Conservation (phyloP, 2,329 filamentous ascomycete species). For the Trichoderma koningii region DNA sequence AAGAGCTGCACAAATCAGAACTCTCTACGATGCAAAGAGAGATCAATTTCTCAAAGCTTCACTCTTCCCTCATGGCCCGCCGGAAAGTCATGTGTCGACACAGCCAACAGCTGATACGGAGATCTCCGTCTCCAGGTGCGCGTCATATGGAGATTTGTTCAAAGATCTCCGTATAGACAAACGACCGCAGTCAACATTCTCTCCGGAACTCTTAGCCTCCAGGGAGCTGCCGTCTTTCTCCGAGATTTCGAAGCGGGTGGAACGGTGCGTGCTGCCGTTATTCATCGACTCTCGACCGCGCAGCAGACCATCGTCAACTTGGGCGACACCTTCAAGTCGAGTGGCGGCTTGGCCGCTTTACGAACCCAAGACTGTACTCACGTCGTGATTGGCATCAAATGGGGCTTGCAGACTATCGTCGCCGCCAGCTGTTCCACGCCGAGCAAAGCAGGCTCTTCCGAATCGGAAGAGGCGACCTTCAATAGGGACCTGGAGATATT, state of each 20-base stretch:
- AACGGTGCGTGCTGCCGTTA: background rate
- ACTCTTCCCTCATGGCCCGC: background rate
- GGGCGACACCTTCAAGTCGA: background rate
- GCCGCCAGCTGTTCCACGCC: constrained; percentile 4
- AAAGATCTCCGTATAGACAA: constrained; percentile 4
- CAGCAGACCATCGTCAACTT: background rate
- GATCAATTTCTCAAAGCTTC: constrained; percentile 28
- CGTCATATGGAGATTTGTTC: constrained; percentile 3
- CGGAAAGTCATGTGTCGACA: background rate
- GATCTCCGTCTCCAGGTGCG: background rate
- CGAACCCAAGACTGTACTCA: constrained; percentile 14
- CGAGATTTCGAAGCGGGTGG: background rate
- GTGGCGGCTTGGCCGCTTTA: background rate
- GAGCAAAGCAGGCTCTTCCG: accelerated
- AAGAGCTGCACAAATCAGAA: constrained; percentile 26
- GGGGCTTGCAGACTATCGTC: constrained; percentile 29
- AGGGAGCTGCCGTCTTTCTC: constrained; percentile 28
- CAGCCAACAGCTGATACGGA: background rate
- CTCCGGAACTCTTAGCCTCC: background rate
- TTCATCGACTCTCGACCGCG: constrained; percentile 12
- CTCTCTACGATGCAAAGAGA: constrained; percentile 29
- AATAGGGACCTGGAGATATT: constrained; percentile 20
- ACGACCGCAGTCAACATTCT: constrained; percentile 29
- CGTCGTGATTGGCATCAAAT: constrained; percentile 27
- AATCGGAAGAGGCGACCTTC: background rate